Percentiles rank a stretch among this genome's conserved stretches.
Evolutionary conservation across 352 stramenopile genomes (phyloP).

Genomic region (Pseudoperonospora humuli): DNA sequence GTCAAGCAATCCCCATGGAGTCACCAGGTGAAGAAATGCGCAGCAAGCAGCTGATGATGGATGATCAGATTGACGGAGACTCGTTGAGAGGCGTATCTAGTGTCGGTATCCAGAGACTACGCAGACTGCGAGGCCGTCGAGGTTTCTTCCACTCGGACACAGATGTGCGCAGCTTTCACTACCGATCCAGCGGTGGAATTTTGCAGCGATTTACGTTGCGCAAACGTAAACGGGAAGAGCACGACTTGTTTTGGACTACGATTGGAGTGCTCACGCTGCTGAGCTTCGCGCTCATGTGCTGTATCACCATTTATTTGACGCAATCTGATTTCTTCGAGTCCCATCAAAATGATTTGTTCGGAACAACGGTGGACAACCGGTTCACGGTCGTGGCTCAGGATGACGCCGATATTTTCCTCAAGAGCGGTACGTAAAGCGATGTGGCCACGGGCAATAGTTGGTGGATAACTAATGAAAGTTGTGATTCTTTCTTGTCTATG

Average conservation of each 20-base stretch:
- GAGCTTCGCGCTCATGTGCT: slow-evolving; percentile 55
- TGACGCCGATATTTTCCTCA: slow-evolving; percentile 70
- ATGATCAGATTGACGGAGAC: slow-evolving; percentile 16
- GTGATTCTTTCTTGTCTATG: background rate
- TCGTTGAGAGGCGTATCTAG: background rate
- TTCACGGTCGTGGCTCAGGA: slow-evolving; percentile 74
- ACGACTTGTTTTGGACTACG: slow-evolving; percentile 65
- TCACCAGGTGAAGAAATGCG: slow-evolving; percentile 46
- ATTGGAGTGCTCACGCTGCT: slow-evolving; percentile 63
- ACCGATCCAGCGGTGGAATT: slow-evolving; percentile 32
- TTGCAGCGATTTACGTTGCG: slow-evolving; percentile 54
- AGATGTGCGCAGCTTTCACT: slow-evolving; percentile 18
- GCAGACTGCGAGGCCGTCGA: slow-evolving; percentile 26
- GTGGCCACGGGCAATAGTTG: background rate
- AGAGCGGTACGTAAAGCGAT: slow-evolving; percentile 41
- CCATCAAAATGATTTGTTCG: slow-evolving; percentile 75
- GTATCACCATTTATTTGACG: slow-evolving; percentile 58
- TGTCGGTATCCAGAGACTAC: slow-evolving; percentile 23
- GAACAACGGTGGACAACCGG: slow-evolving; percentile 70
- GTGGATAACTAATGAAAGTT: background rate
- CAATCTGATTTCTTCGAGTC: slow-evolving; percentile 79
- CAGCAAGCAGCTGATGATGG: slow-evolving; percentile 27
- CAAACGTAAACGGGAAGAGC: slow-evolving; percentile 37
- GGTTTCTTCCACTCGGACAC: slow-evolving; percentile 47
- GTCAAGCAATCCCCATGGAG: slow-evolving; percentile 58